Percentiles rank a stretch among this genome's conserved stretches.
These are phyloP conservation scores for Populus hybrid DNA, from an alignment of 441 rosid species.

Conservation along the genomic window DNA sequence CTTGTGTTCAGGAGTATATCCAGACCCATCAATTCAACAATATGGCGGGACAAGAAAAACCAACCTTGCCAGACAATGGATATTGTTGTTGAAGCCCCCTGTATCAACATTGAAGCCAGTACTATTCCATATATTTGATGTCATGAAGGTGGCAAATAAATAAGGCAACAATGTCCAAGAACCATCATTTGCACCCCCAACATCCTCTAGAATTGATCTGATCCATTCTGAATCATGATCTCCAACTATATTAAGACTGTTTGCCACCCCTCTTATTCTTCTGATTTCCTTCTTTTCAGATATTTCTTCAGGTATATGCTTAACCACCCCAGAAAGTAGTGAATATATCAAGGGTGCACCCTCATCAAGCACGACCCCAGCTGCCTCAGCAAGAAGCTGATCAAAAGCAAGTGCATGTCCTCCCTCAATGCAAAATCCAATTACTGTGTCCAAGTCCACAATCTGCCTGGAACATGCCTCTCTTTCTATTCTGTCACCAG, in stretches of 20 bases:
- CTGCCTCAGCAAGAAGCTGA: slow-evolving; percentile 89
- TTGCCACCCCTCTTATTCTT: slow-evolving; percentile 80
- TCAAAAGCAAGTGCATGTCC: slow-evolving; percentile 98
- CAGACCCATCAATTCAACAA: not conserved
- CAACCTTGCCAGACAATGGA: slow-evolving; percentile 92
- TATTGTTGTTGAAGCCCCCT: slow-evolving; percentile 96
- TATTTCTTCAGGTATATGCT: slow-evolving; percentile 83
- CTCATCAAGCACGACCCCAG: slow-evolving; percentile 87
- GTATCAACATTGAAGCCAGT: slow-evolving; percentile 93
- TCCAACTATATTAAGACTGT: slow-evolving; percentile 44
- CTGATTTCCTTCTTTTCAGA: slow-evolving; percentile 86
- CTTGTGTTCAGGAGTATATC: not conserved
- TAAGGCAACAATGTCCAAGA: slow-evolving; percentile 97
- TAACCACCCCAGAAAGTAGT: slow-evolving; percentile 68
- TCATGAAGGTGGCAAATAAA: slow-evolving; percentile 86
- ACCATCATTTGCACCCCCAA: slow-evolving; percentile 89
- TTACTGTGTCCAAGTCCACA: slow-evolving; percentile 87
- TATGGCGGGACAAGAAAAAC: slow-evolving; percentile 10
- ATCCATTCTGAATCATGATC: slow-evolving; percentile 98
- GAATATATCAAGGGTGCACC: slow-evolving; percentile 82
- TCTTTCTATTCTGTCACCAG: slow-evolving; percentile 88
- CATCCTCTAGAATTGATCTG: slow-evolving; percentile 85
- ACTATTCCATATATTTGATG: slow-evolving; percentile 81
- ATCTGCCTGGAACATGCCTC: slow-evolving; percentile 80
- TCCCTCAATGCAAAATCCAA: slow-evolving; percentile 94